phyloP scores from a whole-genome alignment of 1,139 yeast species.

The Geotrichum cucujoidarum region DNA sequence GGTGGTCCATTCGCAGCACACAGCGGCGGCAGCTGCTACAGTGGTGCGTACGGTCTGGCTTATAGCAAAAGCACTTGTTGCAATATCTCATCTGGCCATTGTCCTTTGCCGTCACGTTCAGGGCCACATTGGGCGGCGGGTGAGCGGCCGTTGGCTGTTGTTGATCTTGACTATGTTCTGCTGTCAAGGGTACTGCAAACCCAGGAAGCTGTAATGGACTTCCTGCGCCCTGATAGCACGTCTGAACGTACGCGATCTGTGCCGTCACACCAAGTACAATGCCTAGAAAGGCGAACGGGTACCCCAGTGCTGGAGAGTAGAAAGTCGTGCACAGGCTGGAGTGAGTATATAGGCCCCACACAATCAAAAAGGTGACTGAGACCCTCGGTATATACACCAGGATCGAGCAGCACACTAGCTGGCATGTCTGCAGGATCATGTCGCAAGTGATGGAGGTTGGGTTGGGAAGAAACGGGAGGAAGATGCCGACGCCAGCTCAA shows the following conservation, averaged over 20 bases:
- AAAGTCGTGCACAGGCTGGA: constrained; percentile 26
- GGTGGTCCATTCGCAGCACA: constrained; percentile 58
- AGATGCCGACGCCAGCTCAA: neutral
- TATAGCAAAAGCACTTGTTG: constrained; percentile 73
- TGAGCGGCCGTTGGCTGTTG: constrained; percentile 21
- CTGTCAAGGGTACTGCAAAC: constrained; percentile 18
- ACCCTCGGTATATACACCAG: constrained; percentile 59
- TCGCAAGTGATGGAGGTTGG: neutral
- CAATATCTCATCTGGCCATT: constrained; percentile 57
- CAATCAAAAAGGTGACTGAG: constrained; percentile 46
- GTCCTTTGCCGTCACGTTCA: constrained; percentile 40
- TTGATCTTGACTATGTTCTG: constrained; percentile 19
- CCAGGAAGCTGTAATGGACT: constrained; percentile 39
- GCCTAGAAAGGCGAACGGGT: constrained; percentile 27
- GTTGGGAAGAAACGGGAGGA: neutral
- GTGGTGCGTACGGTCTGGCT: constrained; percentile 71
- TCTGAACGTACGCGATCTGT: constrained; percentile 48
- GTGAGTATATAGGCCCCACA: constrained; percentile 57
- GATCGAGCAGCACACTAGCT: constrained; percentile 45
- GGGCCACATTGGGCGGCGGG: constrained; percentile 39
- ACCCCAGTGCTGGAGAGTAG: constrained; percentile 26
- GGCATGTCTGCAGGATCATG: constrained; percentile 14
- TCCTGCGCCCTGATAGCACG: constrained; percentile 53
- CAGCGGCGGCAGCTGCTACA: constrained; percentile 39
- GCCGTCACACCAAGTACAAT: constrained; percentile 25